phyloP scores from a whole-genome alignment of 75 land plant genomes.

The Cunninghamia lanceolata region DNA sequence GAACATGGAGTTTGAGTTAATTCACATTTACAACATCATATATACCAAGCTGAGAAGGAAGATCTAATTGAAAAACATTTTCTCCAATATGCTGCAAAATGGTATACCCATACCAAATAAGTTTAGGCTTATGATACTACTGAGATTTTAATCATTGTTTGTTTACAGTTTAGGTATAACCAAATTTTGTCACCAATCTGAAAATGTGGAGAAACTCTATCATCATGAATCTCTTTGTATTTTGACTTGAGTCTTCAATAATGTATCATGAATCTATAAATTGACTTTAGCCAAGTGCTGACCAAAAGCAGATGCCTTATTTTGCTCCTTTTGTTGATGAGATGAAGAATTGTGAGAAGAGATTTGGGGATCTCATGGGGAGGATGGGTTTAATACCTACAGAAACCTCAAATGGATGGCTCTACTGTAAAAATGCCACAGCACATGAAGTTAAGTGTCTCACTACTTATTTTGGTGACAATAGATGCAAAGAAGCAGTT shows the following conservation, averaged over 20 bases:
- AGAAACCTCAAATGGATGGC: background rate
- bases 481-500: background rate
- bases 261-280: background rate
- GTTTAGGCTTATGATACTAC: background rate
- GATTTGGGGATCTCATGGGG: background rate
- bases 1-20: background rate
- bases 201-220: background rate
- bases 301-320: background rate
- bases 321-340: background rate
- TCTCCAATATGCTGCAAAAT: background rate
- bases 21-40: background rate
- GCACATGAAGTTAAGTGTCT: background rate
- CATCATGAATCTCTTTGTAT: background rate
- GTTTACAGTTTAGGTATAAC: background rate
- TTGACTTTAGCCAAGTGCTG: background rate
- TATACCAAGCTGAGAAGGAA: conserved; percentile 2
- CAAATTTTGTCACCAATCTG: background rate
- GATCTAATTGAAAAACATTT: background rate
- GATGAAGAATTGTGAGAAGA: background rate
- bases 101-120: background rate
- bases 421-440: background rate
- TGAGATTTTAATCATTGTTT: background rate
- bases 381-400: background rate
- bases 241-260: background rate
- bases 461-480: background rate